Evolutionary conservation across 1,284 basidiomycete species (phyloP).

Genomic region (Cryptococcus wingfieldii): DNA sequence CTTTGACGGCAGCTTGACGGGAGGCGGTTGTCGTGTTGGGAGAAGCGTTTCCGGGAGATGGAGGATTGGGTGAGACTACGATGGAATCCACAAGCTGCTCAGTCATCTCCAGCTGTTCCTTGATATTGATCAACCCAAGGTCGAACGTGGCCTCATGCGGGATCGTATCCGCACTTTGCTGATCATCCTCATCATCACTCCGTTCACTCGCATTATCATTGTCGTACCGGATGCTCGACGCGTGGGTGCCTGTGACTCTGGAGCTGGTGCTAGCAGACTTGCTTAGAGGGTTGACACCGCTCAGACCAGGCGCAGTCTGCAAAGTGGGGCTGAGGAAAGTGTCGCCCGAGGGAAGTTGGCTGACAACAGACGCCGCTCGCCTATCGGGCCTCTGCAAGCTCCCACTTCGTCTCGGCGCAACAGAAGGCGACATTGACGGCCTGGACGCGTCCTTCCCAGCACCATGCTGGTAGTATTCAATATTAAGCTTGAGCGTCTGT

Average conservation of each 20-base stretch:
- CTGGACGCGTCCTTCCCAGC: conserved; percentile 4
- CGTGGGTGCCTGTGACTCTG: conserved; percentile 4
- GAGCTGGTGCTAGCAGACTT: conserved; percentile 46
- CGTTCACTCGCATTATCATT: conserved; percentile 21
- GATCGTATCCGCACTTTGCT: conserved; percentile 40
- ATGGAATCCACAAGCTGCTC: conserved; percentile 62
- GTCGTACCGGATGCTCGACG: conserved; percentile 26
- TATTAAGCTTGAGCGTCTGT: conserved; percentile 66
- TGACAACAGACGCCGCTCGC: conserved; percentile 14
- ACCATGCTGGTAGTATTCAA: conserved; percentile 58
- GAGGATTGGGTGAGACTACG: conserved; percentile 40
- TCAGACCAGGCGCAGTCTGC: conserved; percentile 52
- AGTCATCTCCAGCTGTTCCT: conserved; percentile 75
- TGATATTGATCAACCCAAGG: conserved; percentile 67
- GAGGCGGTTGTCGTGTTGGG: conserved; percentile 20
- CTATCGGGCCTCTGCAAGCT: conserved; percentile 21
- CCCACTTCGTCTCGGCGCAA: conserved; percentile 9
- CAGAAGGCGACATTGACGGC: conserved; percentile 4
- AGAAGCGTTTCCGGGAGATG: conserved; percentile 27
- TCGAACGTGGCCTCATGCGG: conserved; percentile 68
- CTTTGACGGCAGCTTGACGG: conserved; percentile 54
- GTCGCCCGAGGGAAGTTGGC: conserved; percentile 30
- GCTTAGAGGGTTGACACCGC: conserved; percentile 14
- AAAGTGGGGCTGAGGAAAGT: conserved; percentile 40
- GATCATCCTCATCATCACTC: conserved; percentile 6